Evolutionary conservation across 192 early-diverging fungal genomes (phyloP).

Genomic region (Gigaspora rosea): DNA sequence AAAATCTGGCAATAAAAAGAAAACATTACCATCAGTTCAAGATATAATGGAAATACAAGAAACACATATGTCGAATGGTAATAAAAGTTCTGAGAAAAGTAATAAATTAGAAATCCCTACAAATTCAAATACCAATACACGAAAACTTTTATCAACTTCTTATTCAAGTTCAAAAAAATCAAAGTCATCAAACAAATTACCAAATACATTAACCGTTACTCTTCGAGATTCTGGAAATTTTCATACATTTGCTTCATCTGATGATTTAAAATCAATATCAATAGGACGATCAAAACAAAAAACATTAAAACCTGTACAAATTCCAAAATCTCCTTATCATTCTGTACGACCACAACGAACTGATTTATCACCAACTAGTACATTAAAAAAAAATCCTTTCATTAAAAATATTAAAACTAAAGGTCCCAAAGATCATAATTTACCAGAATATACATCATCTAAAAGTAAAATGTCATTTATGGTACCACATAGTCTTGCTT

Average conservation of each 20-base stretch:
- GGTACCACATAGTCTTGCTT: slow-evolving; percentile 20
- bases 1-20: neutral
- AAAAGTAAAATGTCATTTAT: slow-evolving; percentile 22
- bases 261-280: neutral
- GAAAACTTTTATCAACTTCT: too few species aligned
- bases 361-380: neutral
- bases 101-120: neutral
- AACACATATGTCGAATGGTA: neutral
- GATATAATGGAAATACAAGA: neutral
- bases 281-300: neutral
- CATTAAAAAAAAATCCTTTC: slow-evolving; percentile 6
- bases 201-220: neutral
- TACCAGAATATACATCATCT: slow-evolving; percentile 13
- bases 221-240: neutral
- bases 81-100: neutral
- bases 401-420: neutral
- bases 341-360: neutral
- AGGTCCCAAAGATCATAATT: neutral
- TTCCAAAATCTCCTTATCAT: neutral
- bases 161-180: too few species aligned
- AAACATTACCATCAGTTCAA: neutral
- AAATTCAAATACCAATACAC: too few species aligned
- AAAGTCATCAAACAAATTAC: too few species aligned
- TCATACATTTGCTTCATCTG: neutral
- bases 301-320: neutral